Evolutionary conservation across 192 early-diverging fungal species (phyloP).

Genomic region (Coemansia aciculifera): DNA sequence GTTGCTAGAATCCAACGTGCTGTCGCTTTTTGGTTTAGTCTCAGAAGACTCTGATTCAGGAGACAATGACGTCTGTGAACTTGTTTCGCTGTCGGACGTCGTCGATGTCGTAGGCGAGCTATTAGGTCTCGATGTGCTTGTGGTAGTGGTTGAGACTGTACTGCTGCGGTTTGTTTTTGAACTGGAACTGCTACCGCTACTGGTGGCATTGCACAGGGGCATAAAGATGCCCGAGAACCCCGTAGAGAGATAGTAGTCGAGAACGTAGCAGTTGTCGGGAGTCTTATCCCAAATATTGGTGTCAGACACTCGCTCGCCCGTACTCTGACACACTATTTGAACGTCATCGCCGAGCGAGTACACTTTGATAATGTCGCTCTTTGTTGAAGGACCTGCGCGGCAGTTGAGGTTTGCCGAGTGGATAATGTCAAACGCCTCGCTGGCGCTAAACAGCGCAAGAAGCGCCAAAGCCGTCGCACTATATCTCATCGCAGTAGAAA

Average conservation of each 20-base stretch:
- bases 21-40: not conserved
- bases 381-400: constrained; percentile 36
- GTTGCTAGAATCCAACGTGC: not conserved
- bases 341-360: constrained; percentile 43
- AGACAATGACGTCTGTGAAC: not conserved
- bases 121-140: not conserved
- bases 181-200: not conserved
- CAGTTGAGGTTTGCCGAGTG: constrained; percentile 45
- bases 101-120: not conserved
- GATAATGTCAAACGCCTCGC: constrained; percentile 33
- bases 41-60: not conserved
- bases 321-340: constrained; percentile 43
- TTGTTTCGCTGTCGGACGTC: not conserved
- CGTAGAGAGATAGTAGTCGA: constrained; percentile 51
- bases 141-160: not conserved
- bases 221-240: constrained; percentile 26
- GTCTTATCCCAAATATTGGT: constrained; percentile 49
- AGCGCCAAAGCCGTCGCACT: constrained; percentile 7
- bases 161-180: not conserved
- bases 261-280: constrained; percentile 49
- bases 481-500: not conserved
- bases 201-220: constrained; percentile 12
- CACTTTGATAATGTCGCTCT: constrained; percentile 25
- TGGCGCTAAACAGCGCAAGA: constrained; percentile 20
- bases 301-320: constrained; percentile 31